Base-by-base conservation (phyloP, 2,329 filamentous ascomycete species). In the Magnaporthiopsis rhizophila region DNA sequence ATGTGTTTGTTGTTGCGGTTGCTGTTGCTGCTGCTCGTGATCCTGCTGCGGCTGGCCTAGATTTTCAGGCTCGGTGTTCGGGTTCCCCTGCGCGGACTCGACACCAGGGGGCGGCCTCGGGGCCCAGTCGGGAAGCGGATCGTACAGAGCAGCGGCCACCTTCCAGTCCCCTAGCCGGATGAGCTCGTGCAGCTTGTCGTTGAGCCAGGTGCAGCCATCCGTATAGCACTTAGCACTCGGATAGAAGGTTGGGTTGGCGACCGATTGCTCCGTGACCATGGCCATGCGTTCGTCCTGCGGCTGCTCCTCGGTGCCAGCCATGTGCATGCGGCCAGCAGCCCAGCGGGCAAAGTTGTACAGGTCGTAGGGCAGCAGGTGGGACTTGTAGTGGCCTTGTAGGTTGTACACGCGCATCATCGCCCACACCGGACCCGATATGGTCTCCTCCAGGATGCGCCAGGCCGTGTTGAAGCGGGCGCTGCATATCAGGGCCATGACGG, bases 391-490 rank as follows among this genome's bases (percentile, higher is more conserved):
- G 7, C 67, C 68, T 28, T 69, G 56, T 4, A 65, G 50, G 32
- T 56, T 30, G 21, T 34, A 58, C 38, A 63, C 65, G 62, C 68
- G 67, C 68, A 69, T 69, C 62, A 68, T 69, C 2, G 68, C 66
- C 68, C 68, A 69, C 26, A 69, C 67, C 13, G 58, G 65, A 5
- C 65, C 66, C 6, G 67, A 66, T 15, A 69, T 65, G 60, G 67
- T 68, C 32, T 65, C 67, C 36, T 65, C 57, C 6, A 69, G 65
- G 30, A 69, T 66, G n/a, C 65, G 65, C 67, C 67, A 69, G 58
- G 65, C 65, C 13, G 65, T 64, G 1, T 64, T 64, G 63, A 68
- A 69, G 21, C 68, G 66, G 24, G 65, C 64, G 57, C 67, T 62
- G 63, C 66, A 67, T 28, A 69, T 66, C 53, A 69, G 64, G 58